Evolutionary conservation across 2,329 filamentous ascomycete species (phyloP).

Genomic region (Cercospora sp.): DNA sequence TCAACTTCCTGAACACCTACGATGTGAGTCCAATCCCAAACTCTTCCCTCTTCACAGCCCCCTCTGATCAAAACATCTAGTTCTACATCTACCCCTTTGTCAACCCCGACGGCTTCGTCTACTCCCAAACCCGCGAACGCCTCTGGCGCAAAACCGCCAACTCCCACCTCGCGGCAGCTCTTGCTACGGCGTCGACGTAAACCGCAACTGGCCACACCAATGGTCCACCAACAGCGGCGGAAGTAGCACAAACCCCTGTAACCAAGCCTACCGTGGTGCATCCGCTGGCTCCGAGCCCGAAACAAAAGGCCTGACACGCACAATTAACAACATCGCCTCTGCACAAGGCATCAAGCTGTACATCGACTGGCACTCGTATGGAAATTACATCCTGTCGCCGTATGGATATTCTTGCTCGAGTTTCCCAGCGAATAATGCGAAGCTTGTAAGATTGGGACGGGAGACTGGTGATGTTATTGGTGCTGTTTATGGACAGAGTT

Average conservation of each 20-base stretch:
- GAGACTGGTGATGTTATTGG: constrained; percentile 56
- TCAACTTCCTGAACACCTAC: constrained; percentile 58
- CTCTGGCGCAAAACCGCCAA: constrained; percentile 65
- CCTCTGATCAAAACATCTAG: not conserved
- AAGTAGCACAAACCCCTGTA: constrained; percentile 52
- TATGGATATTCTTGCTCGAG: constrained; percentile 61
- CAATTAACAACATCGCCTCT: constrained; percentile 11
- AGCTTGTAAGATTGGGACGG: constrained; percentile 54
- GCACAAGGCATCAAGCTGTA: constrained; percentile 53
- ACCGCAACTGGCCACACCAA: constrained; percentile 58
- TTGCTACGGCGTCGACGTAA: constrained; percentile 56
- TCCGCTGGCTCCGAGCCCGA: constrained; percentile 51
- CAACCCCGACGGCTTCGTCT: constrained; percentile 64
- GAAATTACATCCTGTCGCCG: constrained; percentile 58
- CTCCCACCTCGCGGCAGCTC: constrained; percentile 39
- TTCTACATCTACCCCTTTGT: constrained; percentile 66
- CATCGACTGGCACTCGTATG: constrained; percentile 66
- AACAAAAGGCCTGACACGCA: constrained; percentile 35
- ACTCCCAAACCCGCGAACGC: constrained; percentile 57
- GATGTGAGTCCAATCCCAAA: constrained; percentile 43
- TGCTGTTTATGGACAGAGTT: constrained; percentile 47
- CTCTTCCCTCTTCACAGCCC: too few relatives aligned
- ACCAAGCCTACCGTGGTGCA: constrained; percentile 48
- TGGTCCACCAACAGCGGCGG: constrained; percentile 51
- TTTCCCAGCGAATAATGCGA: constrained; percentile 46